phyloP scores from a whole-genome alignment of 139 green algal species.

The Coelastrella sp. region DNA sequence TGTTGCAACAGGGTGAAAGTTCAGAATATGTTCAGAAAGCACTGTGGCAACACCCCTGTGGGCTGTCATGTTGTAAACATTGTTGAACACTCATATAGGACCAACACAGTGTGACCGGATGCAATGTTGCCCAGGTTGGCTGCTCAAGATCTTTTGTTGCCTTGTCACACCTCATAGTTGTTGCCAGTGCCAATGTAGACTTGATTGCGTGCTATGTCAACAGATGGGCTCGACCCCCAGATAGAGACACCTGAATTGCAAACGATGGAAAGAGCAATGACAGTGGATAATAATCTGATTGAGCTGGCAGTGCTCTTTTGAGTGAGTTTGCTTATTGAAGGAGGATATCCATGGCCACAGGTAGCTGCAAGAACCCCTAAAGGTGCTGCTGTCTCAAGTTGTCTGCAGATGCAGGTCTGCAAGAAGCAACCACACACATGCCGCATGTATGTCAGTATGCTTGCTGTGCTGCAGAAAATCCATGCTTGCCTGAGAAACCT shows the following conservation, averaged over 20 bases:
- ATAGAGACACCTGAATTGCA: not conserved
- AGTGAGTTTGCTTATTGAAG: no score
- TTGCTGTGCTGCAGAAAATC: no score
- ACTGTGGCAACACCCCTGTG: no score
- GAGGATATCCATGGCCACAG: no score
- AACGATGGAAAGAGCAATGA: not conserved
- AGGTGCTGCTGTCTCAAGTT: no score
- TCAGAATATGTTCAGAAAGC: not conserved
- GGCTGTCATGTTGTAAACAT: no score
- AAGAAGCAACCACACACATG: not conserved
- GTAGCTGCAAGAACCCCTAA: no score
- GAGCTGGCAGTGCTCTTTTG: no score
- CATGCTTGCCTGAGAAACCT: not conserved
- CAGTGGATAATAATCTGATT: no score
- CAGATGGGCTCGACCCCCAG: constrained; percentile 1
- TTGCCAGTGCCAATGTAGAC: constrained; percentile 40
- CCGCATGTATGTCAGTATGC: no score
- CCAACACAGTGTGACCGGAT: no score
- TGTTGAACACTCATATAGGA: no score
- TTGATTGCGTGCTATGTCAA: not conserved
- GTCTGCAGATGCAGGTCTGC: not conserved
- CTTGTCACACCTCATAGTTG: constrained; percentile 6
- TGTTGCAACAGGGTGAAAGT: not conserved
- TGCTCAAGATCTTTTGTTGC: not conserved
- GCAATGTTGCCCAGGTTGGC: not conserved